Base-by-base conservation (phyloP, 2,329 filamentous ascomycete genomes). In the Dryadomyces quercivorus region DNA sequence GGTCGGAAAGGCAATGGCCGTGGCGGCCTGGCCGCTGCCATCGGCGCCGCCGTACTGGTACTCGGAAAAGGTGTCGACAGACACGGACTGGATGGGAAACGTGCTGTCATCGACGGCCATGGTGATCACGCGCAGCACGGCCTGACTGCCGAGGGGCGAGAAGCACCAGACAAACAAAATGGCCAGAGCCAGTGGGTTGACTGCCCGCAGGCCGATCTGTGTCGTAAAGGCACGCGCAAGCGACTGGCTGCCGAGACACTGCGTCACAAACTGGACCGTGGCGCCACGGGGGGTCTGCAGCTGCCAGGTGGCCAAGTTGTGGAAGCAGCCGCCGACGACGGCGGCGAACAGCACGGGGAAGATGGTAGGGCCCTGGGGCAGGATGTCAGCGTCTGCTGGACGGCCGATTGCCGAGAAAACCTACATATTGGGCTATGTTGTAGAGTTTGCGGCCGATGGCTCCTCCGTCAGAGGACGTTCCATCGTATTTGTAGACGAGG, bases 281-380 rank as follows among this genome's bases (percentile, higher is more conserved):
- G 60, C 56, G 13, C 64, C 64, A 34, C 58, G 56, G 18, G 18
- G 26, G 9, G 20, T 52, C 53, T 67, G 64, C 12, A 67, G 60
- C 31, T 58, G 62, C 59, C 59, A 66, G 2, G 57, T 57, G 0
- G 62, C 62, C 50, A 61, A 59, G 53, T 62, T 61, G 26, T 60
- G 57, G 20, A 62, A 57, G 10, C 63, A 56, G 36, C 64, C 58
- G 12, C 65, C 64, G 34, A 60, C 56, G 36, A 65, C 59, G 2
- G 61, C 60, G 2, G 63, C 63, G 44, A 67, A 67, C 3, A 63
- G 52, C 8, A 67, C 61, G 31, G 64, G 63, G 42, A 66, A 67
- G 1, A 66, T 16, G 3, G 63, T 64, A 1, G 59, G 55, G 34
- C 45, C 53, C 57, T 58, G 60, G 3, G 70, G 76, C 38, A 2